Evolutionary conservation across 2,329 filamentous ascomycete species (phyloP).

Genomic region (Fusarium chaquense): DNA sequence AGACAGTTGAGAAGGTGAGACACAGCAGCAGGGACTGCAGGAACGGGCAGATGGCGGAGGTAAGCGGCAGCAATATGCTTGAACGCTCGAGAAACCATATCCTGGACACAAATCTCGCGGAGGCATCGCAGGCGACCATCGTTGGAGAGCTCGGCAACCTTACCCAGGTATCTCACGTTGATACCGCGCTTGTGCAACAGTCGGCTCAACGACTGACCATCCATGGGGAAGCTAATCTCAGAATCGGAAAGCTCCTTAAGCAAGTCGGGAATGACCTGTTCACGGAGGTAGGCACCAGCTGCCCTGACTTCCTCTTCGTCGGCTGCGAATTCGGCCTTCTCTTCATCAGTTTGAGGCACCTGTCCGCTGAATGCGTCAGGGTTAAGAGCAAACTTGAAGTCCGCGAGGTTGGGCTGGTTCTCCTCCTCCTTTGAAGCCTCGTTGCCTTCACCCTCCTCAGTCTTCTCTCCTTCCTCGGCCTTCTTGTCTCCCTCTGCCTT

Average conservation of each 20-base stretch:
- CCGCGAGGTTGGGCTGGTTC: constrained; percentile 83
- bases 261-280: constrained; percentile 84
- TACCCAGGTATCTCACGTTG: constrained; percentile 96
- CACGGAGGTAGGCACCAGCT: constrained; percentile 81
- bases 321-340: constrained; percentile 83
- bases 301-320: constrained; percentile 91
- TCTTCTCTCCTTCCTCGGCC: constrained; percentile 49
- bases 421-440: constrained; percentile 48
- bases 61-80: constrained; percentile 90
- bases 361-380: constrained; percentile 97
- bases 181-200: constrained; percentile 97
- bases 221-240: constrained; percentile 98
- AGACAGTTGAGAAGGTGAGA: constrained; percentile 95
- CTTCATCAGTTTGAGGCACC: constrained; percentile 86
- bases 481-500: constrained; percentile 35
- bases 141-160: constrained; percentile 77
- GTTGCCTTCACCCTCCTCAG: constrained; percentile 49
- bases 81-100: constrained; percentile 95
- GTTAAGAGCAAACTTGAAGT: constrained; percentile 90
- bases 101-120: constrained; percentile 81
- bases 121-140: constrained; percentile 82
- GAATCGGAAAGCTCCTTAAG: constrained; percentile 89
- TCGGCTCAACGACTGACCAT: constrained; percentile 89
- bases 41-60: constrained; percentile 81
- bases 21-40: constrained; percentile 82